phyloP scores from a whole-genome alignment of 768 basidiomycete genomes.

The Thelephora aurantiotincta region DNA sequence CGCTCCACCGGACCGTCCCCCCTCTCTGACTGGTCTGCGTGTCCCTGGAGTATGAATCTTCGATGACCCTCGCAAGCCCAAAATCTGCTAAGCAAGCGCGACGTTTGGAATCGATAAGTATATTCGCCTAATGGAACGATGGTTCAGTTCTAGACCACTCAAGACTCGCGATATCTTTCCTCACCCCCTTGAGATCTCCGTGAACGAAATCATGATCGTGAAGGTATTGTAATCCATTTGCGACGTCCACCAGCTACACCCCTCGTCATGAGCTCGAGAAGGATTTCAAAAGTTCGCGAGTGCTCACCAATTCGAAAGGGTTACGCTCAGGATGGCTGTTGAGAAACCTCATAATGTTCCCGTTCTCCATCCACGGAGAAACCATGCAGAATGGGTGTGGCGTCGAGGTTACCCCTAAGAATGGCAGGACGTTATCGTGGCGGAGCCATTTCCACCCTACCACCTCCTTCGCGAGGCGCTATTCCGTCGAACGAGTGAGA shows the following conservation, averaged over 20 bases:
- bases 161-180: not conserved
- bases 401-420: slow-evolving; percentile 6
- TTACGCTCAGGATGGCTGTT: not conserved
- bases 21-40: not conserved
- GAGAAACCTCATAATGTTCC: slow-evolving; percentile 4
- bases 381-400: slow-evolving; percentile 6
- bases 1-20: not conserved
- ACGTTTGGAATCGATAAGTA: not conserved
- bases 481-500: not conserved
- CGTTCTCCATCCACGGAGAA: slow-evolving; percentile 7
- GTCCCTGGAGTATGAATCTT: not conserved
- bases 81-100: not conserved
- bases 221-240: not conserved
- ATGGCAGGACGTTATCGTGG: slow-evolving; percentile 7
- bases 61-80: not conserved
- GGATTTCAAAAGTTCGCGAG: not conserved
- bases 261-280: not conserved
- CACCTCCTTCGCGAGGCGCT: slow-evolving; percentile 7
- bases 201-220: not conserved
- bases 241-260: not conserved
- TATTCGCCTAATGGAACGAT: not conserved
- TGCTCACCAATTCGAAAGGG: not conserved
- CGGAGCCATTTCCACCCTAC: slow-evolving; percentile 8
- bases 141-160: not conserved
- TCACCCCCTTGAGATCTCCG: not conserved